Evolutionary conservation across 768 basidiomycete genomes (phyloP).

Genomic region (Multifurca ochricompacta): DNA sequence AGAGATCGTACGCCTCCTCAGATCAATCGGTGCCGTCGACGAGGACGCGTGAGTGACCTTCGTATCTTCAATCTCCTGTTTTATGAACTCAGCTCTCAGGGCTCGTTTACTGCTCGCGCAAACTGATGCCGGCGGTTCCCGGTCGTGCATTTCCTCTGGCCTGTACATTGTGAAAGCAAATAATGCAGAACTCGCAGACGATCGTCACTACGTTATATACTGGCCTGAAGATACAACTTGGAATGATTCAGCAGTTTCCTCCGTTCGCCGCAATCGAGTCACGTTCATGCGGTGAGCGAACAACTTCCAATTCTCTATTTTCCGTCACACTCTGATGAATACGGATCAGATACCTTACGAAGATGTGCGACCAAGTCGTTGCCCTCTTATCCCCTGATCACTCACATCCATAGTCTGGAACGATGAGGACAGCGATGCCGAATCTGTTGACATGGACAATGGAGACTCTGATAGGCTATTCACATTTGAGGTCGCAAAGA

Average conservation of each 20-base stretch:
- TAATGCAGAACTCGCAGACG: constrained; percentile 14
- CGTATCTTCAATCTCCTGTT: not conserved
- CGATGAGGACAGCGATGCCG: constrained; percentile 25
- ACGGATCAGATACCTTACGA: constrained; percentile 1
- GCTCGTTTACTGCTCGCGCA: constrained; percentile 18
- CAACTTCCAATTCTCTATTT: not conserved
- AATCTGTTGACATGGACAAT: constrained; percentile 31
- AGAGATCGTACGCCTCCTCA: constrained; percentile 41
- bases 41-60: constrained; percentile 31
- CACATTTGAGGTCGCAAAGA: constrained; percentile 47
- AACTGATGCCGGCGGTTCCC: constrained; percentile 13
- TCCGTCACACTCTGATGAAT: not conserved
- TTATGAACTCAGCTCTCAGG: constrained; percentile 7
- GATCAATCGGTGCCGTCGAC: constrained; percentile 31
- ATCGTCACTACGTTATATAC: constrained; percentile 40
- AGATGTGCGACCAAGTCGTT: constrained; percentile 44
- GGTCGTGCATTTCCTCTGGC: constrained; percentile 38
- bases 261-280: constrained; percentile 43
- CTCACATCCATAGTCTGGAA: constrained; percentile 39
- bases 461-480: constrained; percentile 42
- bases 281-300: constrained; percentile 54
- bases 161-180: constrained; percentile 35
- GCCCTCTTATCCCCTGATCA: constrained; percentile 45
- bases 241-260: constrained; percentile 39
- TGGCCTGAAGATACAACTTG: constrained; percentile 58